Evolutionary conservation across 139 green algal genomes (phyloP).

Genomic region (Diplosphaera chodatii): DNA sequence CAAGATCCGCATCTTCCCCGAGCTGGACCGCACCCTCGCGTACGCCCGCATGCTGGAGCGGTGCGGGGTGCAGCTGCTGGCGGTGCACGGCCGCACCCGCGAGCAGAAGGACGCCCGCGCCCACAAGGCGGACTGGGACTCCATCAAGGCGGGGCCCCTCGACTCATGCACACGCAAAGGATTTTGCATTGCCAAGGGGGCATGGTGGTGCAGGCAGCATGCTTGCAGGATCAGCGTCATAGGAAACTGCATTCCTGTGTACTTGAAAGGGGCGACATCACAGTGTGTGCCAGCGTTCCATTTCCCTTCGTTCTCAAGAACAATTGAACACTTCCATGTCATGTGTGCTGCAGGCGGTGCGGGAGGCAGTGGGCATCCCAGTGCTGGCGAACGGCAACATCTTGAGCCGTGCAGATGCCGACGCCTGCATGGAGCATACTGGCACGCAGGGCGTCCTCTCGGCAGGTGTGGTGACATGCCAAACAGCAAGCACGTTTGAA

Average conservation of each 20-base stretch:
- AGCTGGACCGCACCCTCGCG: slow-evolving; percentile 73
- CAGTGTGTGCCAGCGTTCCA: too few relatives aligned
- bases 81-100: slow-evolving; percentile 89
- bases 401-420: slow-evolving; percentile 46
- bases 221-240: too few relatives aligned
- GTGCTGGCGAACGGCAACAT: slow-evolving; percentile 91
- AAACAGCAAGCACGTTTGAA: too few relatives aligned
- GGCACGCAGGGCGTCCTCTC: slow-evolving; percentile 75
- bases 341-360: slow-evolving; percentile 45
- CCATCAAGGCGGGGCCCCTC: slow-evolving; percentile 71
- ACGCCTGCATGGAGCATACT: slow-evolving; percentile 65
- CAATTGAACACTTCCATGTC: too few relatives aligned
- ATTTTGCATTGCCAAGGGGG: too few relatives aligned
- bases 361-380: slow-evolving; percentile 54
- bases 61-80: slow-evolving; percentile 78
- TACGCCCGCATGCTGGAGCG: slow-evolving; percentile 90
- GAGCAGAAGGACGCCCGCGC: slow-evolving; percentile 77
- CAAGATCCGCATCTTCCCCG: slow-evolving; percentile 89
- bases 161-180: too few relatives aligned
- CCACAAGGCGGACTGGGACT: slow-evolving; percentile 71
- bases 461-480: too few relatives aligned
- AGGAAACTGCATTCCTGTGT: too few relatives aligned
- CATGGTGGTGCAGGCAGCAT: too few relatives aligned
- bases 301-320: too few relatives aligned
- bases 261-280: too few relatives aligned